Base-by-base conservation (phyloP, 148 eudicot genomes). In the Chenopodium formosanum region DNA sequence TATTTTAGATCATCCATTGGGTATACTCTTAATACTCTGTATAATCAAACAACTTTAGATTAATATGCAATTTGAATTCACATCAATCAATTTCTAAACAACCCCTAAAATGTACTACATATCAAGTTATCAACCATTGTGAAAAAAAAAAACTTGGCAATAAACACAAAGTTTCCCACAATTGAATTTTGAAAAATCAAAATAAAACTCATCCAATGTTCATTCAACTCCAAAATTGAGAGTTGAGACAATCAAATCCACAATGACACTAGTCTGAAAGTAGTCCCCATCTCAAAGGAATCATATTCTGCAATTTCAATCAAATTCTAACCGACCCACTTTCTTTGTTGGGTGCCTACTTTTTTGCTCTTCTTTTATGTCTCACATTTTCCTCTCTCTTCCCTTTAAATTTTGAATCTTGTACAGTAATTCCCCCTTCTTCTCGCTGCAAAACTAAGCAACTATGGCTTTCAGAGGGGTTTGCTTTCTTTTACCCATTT, bases 381-480 rank as follows among this genome's bases (percentile, higher is more conserved):
- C 27, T 3, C 25, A 20, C n/a, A 1, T 10, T 73, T 67, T 78
- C 66, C 83, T 69, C 31, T 77, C 81, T 53, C 44, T 44, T 31
- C 46, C 14, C 40, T 34, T 46, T 14, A 5, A 50, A 37, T 7
- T 68, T 34, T 20, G 9, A 23, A 6, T 22, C 44, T 50, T 52
- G 17, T 68, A 23, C 64, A 20, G 20, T 10, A 2, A 25, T 70
- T 37, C 81, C 70, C 79, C 69, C 68, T 32, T 69, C 23, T 29
- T 27, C 70, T 65, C 17, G 79, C 85, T 77, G 84, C 89, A 70
- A 81, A 68, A 11, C 64, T 13, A 82, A 80, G 84, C 85, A 81
- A 77, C 91, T 67, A 90, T 89, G 93, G 82, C 93, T 69, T 89
- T 89, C 86, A 89, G 90, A 86, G 88, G 88, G 76, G 90, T 88